Percentiles rank a stretch among this genome's conserved stretches.
Conservation (phyloP, 1,139 yeast genomes). For the Candida buenavistaensis region DNA sequence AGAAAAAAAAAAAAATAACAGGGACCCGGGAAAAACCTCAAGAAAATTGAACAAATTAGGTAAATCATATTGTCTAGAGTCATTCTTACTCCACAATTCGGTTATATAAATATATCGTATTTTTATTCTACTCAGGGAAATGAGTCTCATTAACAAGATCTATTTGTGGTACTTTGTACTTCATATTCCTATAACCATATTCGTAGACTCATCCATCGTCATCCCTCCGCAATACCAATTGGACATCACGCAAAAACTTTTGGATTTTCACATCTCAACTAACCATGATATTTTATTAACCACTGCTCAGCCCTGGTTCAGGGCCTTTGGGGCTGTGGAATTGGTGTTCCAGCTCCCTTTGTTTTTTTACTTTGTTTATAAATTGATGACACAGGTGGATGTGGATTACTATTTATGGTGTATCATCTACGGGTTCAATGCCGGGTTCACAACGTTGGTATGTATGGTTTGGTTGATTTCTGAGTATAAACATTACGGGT, state of each 20-base stretch:
- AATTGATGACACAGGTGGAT: conserved; percentile 18
- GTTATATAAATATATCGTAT: background rate
- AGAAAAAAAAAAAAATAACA: conserved; percentile 1
- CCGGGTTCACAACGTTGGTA: conserved; percentile 67
- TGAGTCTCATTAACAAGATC: conserved; percentile 39
- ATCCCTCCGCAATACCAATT: conserved; percentile 55
- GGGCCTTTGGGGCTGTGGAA: conserved; percentile 70
- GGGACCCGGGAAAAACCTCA: no score
- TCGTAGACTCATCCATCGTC: conserved; percentile 73
- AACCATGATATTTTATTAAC: conserved; percentile 72
- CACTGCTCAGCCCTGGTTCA: conserved; percentile 64
- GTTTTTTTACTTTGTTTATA: conserved; percentile 48
- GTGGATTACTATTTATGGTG: conserved; percentile 47
- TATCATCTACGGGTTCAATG: conserved; percentile 75
- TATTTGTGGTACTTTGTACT: conserved; percentile 50
- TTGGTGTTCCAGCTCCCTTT: conserved; percentile 75
- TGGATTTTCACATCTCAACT: conserved; percentile 55
- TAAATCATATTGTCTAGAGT: no score
- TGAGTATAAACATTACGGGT: conserved; percentile 25
- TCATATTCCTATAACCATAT: conserved; percentile 73
- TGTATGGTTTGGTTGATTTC: conserved; percentile 52
- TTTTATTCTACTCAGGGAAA: background rate
- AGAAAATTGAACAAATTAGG: no score
- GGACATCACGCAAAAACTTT: conserved; percentile 46
- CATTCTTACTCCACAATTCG: background rate